Percentiles rank a stretch among this genome's conserved stretches.
Conservation (phyloP, 2,329 filamentous ascomycete species). For the Alternaria incomplexa region DNA sequence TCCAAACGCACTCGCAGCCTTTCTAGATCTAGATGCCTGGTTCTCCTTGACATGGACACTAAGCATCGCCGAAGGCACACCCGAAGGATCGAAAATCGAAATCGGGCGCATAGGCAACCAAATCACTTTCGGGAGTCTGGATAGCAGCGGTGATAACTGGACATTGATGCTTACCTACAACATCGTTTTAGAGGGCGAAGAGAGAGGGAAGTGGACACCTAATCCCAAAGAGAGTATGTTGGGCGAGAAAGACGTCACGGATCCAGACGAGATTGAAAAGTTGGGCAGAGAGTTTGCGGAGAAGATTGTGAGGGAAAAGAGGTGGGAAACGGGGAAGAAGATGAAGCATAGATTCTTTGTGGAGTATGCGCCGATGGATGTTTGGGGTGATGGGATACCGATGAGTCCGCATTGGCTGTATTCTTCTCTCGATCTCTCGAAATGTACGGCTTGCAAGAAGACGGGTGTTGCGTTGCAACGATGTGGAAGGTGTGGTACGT, state of each 20-base stretch:
- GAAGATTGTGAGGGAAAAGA: constrained; percentile 3
- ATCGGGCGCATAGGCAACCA: constrained; percentile 31
- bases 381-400: constrained; percentile 32
- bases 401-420: constrained; percentile 35
- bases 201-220: constrained; percentile 23
- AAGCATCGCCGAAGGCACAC: constrained; percentile 9
- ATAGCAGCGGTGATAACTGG: constrained; percentile 24
- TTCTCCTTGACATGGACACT: constrained; percentile 31
- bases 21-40: constrained; percentile 33
- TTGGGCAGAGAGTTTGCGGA: constrained; percentile 4
- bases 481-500: constrained; percentile 30
- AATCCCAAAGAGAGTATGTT: constrained; percentile 30
- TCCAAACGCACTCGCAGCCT: constrained; percentile 21
- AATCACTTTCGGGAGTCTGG: constrained; percentile 29
- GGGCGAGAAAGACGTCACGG: constrained; percentile 19
- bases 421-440: constrained; percentile 7
- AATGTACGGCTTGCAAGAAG: constrained; percentile 21
- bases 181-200: neutral
- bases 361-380: constrained; percentile 35
- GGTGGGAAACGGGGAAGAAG: constrained; percentile 25
- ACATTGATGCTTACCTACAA: constrained; percentile 30
- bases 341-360: constrained; percentile 25
- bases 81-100: constrained; percentile 20
- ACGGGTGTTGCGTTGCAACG: constrained; percentile 12
- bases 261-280: constrained; percentile 13